A percentile compares a stretch with the other conserved stretches of the same genome.
Evolutionary conservation across 2,329 filamentous ascomycete species (phyloP).

Genomic region (Nemania serpens): DNA sequence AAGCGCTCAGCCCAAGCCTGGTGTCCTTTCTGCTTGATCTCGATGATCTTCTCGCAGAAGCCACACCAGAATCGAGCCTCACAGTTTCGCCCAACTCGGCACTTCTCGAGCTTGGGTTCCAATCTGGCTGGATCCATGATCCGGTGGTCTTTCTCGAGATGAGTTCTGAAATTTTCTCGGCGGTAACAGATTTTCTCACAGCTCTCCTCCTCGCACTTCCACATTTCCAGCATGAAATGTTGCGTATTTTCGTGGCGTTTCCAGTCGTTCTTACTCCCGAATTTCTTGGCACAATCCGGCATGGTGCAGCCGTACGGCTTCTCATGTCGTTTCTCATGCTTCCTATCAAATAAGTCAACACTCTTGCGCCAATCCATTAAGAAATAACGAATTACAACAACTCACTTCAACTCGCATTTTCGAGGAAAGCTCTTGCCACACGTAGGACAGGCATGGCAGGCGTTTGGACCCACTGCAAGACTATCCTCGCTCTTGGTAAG

Average conservation of each 20-base stretch:
- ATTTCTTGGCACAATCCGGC: constrained; percentile 68
- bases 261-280: constrained; percentile 95
- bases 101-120: constrained; percentile 54
- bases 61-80: constrained; percentile 83
- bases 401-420: constrained; percentile 63
- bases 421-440: constrained; percentile 56
- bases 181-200: constrained; percentile 66
- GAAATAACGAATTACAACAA: neutral
- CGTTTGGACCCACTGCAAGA: constrained; percentile 21
- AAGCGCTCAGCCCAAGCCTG: constrained; percentile 62
- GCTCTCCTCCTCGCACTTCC: constrained; percentile 64
- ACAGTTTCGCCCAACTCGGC: constrained; percentile 67
- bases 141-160: constrained; percentile 61
- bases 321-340: constrained; percentile 81
- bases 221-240: constrained; percentile 73
- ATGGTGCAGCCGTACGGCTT: constrained; percentile 85
- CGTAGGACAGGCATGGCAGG: constrained; percentile 41
- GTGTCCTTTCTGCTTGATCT: constrained; percentile 53
- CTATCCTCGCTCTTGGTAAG: constrained; percentile 23
- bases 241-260: constrained; percentile 86
- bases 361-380: neutral
- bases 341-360: constrained; percentile 56
- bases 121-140: constrained; percentile 40
- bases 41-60: constrained; percentile 68
- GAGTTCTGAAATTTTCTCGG: constrained; percentile 62